Percentiles rank a stretch among this genome's conserved stretches.
These are phyloP conservation scores for Parsonsia alboflavescens DNA, from an alignment of 257 asterid species.

Conservation along the genomic window DNA sequence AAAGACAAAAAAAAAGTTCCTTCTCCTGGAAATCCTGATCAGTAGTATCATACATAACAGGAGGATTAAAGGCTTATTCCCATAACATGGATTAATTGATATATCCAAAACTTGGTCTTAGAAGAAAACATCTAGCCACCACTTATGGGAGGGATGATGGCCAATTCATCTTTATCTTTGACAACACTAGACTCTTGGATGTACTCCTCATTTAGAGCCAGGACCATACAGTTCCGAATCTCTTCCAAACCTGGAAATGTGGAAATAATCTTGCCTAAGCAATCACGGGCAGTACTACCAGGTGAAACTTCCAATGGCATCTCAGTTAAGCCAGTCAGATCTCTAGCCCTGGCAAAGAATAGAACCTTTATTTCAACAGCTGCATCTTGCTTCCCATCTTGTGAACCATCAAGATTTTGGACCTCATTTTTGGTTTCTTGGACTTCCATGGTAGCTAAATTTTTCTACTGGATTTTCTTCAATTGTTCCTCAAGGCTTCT, in stretches of 20 bases:
- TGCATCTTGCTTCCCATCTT: conserved; percentile 21
- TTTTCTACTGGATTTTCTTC: neutral
- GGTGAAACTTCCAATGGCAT: conserved; percentile 53
- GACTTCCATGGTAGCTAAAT: conserved; percentile 17
- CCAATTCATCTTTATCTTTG: conserved; percentile 76
- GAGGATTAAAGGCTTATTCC: neutral
- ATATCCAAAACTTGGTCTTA: neutral
- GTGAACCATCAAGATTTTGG: conserved; percentile 23
- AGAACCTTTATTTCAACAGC: conserved; percentile 56
- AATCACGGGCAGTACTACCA: conserved; percentile 63
- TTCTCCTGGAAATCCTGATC: neutral
- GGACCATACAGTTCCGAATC: conserved; percentile 79
- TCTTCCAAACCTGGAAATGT: conserved; percentile 69
- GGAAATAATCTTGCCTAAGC: conserved; percentile 57
- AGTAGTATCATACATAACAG: neutral
- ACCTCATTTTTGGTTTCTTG: conserved; percentile 10
- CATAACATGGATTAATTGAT: neutral
- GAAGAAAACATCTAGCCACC: conserved; percentile 55
- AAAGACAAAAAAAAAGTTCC: too few relatives aligned
- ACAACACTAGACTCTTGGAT: conserved; percentile 52
- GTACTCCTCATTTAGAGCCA: conserved; percentile 82
- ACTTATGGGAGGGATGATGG: conserved; percentile 94
- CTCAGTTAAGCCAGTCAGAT: conserved; percentile 63
- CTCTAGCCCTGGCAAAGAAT: conserved; percentile 88
- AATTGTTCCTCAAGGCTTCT: neutral